phyloP scores from a whole-genome alignment of 306 rosid species.

The Gillenia trifoliata region DNA sequence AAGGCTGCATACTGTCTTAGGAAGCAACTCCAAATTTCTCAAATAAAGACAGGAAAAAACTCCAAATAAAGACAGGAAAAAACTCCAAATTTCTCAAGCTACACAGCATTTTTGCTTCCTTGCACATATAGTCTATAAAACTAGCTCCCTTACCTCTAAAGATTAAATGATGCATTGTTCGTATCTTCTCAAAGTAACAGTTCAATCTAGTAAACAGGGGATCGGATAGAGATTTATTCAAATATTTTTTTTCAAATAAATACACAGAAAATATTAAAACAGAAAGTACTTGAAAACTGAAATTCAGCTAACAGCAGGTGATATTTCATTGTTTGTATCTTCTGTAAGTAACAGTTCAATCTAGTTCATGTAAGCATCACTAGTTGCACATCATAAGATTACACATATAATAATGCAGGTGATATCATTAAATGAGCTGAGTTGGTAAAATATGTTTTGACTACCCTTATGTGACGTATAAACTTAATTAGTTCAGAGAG shows the following conservation, averaged over 20 bases:
- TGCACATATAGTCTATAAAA: not conserved
- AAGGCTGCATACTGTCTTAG: not conserved
- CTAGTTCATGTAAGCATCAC: not conserved
- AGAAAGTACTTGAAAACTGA: not conserved
- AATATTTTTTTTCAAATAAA: not conserved
- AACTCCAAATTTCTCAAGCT: too few species aligned
- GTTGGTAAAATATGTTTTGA: not conserved
- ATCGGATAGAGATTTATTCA: not conserved
- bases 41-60: too few species aligned
- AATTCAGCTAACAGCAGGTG: not conserved
- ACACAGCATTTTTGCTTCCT: not conserved
- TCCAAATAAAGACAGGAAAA: too few species aligned
- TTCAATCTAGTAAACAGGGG: not conserved
- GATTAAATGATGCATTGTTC: not conserved
- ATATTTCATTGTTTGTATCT: too few species aligned
- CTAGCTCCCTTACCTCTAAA: not conserved
- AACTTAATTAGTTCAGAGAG: not conserved
- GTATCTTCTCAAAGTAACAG: not conserved
- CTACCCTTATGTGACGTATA: not conserved
- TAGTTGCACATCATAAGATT: not conserved
- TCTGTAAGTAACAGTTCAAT: too few species aligned
- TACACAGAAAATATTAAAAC: not conserved
- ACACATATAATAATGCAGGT: not conserved
- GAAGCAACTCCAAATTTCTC: too few species aligned
- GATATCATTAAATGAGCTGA: not conserved